Conservation (phyloP, 352 stramenopile species). For the Globisporangium carolinianum region DNA sequence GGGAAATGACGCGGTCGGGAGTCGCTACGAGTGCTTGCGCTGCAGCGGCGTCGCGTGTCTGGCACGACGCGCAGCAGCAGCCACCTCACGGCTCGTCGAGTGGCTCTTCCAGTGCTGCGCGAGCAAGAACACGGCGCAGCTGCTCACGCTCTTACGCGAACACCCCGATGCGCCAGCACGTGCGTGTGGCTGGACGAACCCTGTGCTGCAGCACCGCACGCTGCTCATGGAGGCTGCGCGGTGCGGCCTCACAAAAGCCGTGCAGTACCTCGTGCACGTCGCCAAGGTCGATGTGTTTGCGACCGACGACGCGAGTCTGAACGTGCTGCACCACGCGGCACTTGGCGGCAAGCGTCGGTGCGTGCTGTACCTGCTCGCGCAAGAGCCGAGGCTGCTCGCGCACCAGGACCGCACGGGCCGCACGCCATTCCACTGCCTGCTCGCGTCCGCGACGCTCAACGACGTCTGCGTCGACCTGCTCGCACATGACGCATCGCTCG, state of each 20-base stretch:
- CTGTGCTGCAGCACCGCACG: conserved; percentile 22
- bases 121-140: conserved; percentile 39
- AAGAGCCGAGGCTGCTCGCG: conserved; percentile 30
- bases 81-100: conserved; percentile 23
- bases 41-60: conserved; percentile 36
- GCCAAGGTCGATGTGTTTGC: conserved; percentile 41
- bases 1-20: conserved; percentile 11
- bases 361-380: conserved; percentile 32
- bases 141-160: conserved; percentile 40
- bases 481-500: conserved; percentile 19
- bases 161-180: conserved; percentile 11
- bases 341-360: conserved; percentile 26
- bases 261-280: conserved; percentile 35
- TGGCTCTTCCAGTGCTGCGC: conserved; percentile 72
- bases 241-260: conserved; percentile 27
- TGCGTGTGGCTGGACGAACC: conserved; percentile 27
- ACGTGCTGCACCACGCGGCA: conserved; percentile 47
- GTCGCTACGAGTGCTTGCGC: conserved; percentile 38
- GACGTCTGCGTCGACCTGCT: conserved; percentile 36
- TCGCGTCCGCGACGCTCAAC: conserved; percentile 41
- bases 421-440: conserved; percentile 53
- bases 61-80: conserved; percentile 16
- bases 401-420: conserved; percentile 46
- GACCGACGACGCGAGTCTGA: conserved; percentile 38
- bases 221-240: conserved; percentile 48